Percentiles rank a stretch among this genome's conserved stretches.
These are phyloP conservation scores for Lantana camara DNA, from an alignment of 257 asterid genomes.

Conservation along the genomic window DNA sequence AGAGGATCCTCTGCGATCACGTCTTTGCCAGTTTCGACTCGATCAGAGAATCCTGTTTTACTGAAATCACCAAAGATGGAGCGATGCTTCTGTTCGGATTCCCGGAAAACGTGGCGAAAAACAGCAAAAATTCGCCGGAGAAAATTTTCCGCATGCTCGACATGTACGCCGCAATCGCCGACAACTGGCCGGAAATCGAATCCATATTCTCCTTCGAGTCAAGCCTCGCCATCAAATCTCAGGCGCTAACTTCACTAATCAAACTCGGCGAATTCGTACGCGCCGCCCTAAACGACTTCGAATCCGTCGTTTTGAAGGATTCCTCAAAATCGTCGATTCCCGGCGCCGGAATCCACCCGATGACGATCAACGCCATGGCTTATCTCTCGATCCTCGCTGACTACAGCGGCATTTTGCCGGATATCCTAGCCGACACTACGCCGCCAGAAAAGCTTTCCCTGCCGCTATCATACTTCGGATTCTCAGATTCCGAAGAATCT, in stretches of 20 bases:
- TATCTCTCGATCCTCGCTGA: slow-evolving; percentile 51
- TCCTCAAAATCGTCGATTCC: slow-evolving; percentile 39
- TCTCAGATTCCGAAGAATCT: slow-evolving; percentile 42
- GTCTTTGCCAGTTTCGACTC: slow-evolving; percentile 53
- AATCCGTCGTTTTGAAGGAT: slow-evolving; percentile 43
- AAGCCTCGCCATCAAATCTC: slow-evolving; percentile 35
- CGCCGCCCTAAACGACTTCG: slow-evolving; percentile 44
- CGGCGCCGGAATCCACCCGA: slow-evolving; percentile 54
- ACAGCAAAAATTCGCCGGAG: slow-evolving; percentile 44
- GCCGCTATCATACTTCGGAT: slow-evolving; percentile 40
- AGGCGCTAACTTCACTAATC: slow-evolving; percentile 45
- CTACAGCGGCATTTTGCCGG: slow-evolving; percentile 46
- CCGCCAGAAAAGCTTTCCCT: slow-evolving; percentile 24
- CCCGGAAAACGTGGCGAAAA: slow-evolving; percentile 46
- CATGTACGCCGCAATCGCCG: slow-evolving; percentile 53
- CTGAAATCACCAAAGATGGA: slow-evolving; percentile 55
- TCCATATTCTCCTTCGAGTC: slow-evolving; percentile 50
- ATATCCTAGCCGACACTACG: slow-evolving; percentile 40
- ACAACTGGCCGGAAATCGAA: slow-evolving; percentile 53
- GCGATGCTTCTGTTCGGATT: slow-evolving; percentile 50
- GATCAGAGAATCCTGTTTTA: slow-evolving; percentile 51
- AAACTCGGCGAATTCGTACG: slow-evolving; percentile 41
- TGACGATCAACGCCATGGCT: slow-evolving; percentile 48
- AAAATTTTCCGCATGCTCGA: slow-evolving; percentile 53
- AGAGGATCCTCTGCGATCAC: slow-evolving; percentile 59